Percentiles rank a stretch among this genome's conserved stretches.
phyloP scores from a whole-genome alignment of 345 rosid species.

The Eucalyptus guilfoylei region DNA sequence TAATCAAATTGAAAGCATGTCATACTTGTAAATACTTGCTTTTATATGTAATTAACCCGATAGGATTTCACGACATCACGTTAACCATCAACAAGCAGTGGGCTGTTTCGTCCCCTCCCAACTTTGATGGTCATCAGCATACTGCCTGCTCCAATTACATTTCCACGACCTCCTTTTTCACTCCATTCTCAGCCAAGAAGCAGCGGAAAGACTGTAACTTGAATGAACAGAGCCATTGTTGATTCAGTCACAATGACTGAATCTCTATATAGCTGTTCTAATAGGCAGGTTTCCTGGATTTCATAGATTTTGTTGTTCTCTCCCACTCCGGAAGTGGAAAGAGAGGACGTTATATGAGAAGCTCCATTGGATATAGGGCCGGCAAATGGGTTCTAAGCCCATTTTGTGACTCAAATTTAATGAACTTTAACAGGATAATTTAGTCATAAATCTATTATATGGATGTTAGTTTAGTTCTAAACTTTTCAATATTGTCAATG shows the following conservation, averaged over 20 bases:
- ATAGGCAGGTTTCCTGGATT: background rate
- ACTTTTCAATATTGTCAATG: too few relatives aligned
- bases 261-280: background rate
- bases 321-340: background rate
- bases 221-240: background rate
- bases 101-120: background rate
- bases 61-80: background rate
- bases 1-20: background rate
- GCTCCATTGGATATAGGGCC: too few relatives aligned
- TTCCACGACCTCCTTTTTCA: background rate
- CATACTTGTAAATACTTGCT: background rate
- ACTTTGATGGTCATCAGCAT: background rate
- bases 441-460: too few relatives aligned
- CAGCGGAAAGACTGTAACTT: background rate
- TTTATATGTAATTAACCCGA: background rate
- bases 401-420: too few relatives aligned
- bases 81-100: background rate
- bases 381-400: too few relatives aligned
- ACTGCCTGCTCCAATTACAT: background rate
- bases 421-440: too few relatives aligned
- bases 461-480: too few relatives aligned
- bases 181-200: background rate
- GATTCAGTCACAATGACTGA: background rate
- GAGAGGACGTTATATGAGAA: background rate
- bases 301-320: background rate